Evolutionary conservation across 345 rosid species (phyloP).

Genomic region (Eucalyptus brandiana): DNA sequence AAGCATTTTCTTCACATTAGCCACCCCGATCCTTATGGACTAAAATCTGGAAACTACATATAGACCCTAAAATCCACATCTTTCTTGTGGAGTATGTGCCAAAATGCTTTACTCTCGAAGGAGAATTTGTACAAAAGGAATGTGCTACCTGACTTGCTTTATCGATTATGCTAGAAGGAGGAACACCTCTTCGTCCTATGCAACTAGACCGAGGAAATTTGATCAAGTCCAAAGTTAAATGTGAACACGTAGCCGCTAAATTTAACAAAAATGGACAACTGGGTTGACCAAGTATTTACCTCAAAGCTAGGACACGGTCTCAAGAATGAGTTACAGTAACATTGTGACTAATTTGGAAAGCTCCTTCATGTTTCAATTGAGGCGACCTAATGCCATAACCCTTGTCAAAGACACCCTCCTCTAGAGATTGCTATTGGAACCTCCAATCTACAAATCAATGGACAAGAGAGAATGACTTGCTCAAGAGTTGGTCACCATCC

Average conservation of each 20-base stretch:
- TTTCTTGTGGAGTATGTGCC: background rate
- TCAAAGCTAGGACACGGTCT: background rate
- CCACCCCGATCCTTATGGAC: background rate
- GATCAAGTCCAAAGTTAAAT: too few species aligned
- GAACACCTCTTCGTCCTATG: background rate
- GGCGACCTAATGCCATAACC: background rate
- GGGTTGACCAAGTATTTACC: background rate
- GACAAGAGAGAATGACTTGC: too few species aligned
- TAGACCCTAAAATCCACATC: background rate
- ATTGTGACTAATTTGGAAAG: background rate
- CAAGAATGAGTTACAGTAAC: background rate
- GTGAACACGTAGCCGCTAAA: rapidly evolving
- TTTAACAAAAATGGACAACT: background rate
- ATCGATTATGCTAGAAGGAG: background rate
- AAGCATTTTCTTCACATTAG: background rate
- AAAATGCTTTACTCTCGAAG: background rate
- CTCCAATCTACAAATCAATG: background rate
- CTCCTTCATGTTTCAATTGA: background rate
- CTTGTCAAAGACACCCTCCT: background rate
- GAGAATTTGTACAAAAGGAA: background rate
- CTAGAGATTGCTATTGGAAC: background rate
- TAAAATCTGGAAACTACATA: background rate
- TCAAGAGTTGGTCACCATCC: too few species aligned
- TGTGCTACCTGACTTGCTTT: background rate
- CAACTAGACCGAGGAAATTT: background rate